Conservation (phyloP, 148 eudicot species). For the Salicornia ramosissima region DNA sequence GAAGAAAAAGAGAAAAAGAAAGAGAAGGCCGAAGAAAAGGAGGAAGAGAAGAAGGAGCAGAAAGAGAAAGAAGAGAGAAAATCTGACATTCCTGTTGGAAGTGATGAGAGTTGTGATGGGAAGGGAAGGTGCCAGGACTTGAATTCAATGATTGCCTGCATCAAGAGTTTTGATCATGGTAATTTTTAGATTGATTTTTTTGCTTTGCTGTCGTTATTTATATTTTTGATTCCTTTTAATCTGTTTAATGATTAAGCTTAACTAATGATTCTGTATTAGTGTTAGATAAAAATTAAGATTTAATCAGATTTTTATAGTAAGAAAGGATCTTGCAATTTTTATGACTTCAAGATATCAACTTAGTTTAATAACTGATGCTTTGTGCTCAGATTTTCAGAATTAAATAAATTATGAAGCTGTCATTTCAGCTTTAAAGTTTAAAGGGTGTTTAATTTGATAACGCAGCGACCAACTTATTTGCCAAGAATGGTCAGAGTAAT, state of each 20-base stretch:
- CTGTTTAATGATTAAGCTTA: neutral
- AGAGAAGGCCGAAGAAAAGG: neutral
- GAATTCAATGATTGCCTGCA: conserved; percentile 47
- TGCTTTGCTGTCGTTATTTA: neutral
- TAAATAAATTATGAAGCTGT: neutral
- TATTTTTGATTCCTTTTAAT: conserved; percentile 4
- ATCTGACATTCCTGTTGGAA: conserved; percentile 4
- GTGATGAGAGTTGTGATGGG: conserved; percentile 41
- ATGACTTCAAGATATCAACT: neutral
- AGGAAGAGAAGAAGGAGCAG: neutral
- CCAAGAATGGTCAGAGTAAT: no score
- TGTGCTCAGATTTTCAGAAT: neutral
- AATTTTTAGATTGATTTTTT: conserved; percentile 18
- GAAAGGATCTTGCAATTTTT: neutral
- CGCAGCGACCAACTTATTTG: no score
- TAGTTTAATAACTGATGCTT: neutral
- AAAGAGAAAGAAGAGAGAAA: conserved; percentile 21
- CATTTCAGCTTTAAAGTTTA: no score
- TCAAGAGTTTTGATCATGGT: conserved; percentile 38
- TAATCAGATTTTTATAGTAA: neutral
- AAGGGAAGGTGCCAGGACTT: conserved; percentile 31
- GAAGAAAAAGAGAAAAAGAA: neutral
- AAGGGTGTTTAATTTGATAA: no score
- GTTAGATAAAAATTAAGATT: neutral
- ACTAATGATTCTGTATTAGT: neutral